Percentiles rank a stretch among this genome's conserved stretches.
Conservation (phyloP, 805 yeast genomes). For the Saturnispora dispora region DNA sequence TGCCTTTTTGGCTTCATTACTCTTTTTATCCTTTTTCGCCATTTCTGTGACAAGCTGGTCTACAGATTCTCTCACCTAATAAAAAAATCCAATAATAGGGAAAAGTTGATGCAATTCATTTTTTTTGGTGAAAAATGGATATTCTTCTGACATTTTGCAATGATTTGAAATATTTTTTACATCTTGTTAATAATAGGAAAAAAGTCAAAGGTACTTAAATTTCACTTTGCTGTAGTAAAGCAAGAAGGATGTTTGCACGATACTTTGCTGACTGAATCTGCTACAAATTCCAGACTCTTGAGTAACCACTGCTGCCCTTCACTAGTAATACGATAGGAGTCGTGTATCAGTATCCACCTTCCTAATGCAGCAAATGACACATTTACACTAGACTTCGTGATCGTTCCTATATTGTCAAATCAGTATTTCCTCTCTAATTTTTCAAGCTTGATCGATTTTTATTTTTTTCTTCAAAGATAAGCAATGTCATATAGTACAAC, state of each 20-base stretch:
- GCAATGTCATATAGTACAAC: constrained; percentile 29
- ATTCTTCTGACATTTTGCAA: no score
- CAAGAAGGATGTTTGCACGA: no score
- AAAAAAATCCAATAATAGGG: background rate
- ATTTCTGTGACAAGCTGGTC: background rate
- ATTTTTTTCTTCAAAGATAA: background rate
- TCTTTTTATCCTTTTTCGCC: constrained; percentile 67
- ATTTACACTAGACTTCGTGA: background rate
- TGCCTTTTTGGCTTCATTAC: constrained; percentile 80
- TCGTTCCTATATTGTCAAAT: background rate
- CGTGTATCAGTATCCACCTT: background rate
- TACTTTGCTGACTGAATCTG: no score
- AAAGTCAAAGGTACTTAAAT: background rate
- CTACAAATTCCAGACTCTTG: no score
- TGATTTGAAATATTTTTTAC: background rate
- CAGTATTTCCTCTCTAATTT: background rate
- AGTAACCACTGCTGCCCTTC: background rate
- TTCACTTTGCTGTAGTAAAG: no score
- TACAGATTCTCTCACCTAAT: no score
- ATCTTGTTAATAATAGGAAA: background rate
- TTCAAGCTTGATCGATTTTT: background rate
- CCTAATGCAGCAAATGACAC: background rate
- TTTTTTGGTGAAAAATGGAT: no score
- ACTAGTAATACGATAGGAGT: background rate
- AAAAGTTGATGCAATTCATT: background rate